A percentile compares a stretch with the other conserved stretches of the same genome.
Evolutionary conservation across 495 filamentous ascomycete genomes (phyloP).

Genomic region (Penicillium manginii): DNA sequence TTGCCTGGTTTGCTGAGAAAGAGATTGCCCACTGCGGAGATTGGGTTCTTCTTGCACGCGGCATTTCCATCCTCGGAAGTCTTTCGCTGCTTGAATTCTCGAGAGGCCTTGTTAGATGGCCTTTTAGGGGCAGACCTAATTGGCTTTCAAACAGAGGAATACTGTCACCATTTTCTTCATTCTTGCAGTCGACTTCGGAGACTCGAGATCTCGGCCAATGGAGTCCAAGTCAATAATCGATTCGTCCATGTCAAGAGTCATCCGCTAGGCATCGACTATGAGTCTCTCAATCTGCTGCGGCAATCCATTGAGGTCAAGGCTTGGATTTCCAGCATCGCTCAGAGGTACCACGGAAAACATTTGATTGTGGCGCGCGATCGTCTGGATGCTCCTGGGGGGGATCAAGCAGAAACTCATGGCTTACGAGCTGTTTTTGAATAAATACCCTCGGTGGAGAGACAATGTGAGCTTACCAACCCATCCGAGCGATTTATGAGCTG

Average conservation of each 20-base stretch:
- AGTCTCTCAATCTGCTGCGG: constrained; percentile 65
- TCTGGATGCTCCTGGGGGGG: constrained; percentile 79
- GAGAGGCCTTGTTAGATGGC: constrained; percentile 78
- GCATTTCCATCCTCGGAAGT: constrained; percentile 92
- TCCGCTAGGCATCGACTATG: constrained; percentile 64
- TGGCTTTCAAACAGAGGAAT: constrained; percentile 88
- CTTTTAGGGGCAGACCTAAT: constrained; percentile 89
- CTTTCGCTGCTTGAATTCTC: constrained; percentile 80
- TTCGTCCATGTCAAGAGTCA: constrained; percentile 72
- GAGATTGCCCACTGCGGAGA: constrained; percentile 77
- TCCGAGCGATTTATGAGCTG: neutral
- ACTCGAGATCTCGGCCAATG: constrained; percentile 78
- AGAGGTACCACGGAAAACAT: constrained; percentile 76
- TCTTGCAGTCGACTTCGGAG: constrained; percentile 83
- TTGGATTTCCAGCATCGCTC: constrained; percentile 72
- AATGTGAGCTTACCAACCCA: constrained; percentile 47
- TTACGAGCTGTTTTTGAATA: constrained; percentile 85
- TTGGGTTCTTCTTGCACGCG: constrained; percentile 90
- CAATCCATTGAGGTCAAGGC: constrained; percentile 66
- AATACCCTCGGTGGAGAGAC: constrained; percentile 79
- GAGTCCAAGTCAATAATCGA: constrained; percentile 78
- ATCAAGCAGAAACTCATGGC: constrained; percentile 86
- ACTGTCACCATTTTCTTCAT: constrained; percentile 87
- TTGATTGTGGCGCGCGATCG: constrained; percentile 88
- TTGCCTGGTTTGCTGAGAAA: constrained; percentile 81